These are phyloP conservation scores for Erigeron canadensis DNA, from an alignment of 129 eudicot species.

Conservation along the genomic window DNA sequence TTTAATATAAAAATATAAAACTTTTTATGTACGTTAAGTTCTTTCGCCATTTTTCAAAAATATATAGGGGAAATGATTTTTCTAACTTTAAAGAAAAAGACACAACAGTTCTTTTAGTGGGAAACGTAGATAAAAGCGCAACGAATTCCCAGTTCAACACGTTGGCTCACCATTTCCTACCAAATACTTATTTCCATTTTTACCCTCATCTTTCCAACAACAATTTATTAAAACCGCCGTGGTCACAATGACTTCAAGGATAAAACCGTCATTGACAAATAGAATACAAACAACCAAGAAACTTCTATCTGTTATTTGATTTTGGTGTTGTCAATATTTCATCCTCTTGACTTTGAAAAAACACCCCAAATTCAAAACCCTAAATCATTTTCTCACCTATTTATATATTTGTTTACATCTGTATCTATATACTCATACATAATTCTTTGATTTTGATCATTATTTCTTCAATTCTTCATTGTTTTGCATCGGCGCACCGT, in stretches of 20 bases:
- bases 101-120: conserved; percentile 1
- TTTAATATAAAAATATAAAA: too few relatives aligned
- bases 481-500: not conserved
- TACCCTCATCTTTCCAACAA: conserved; percentile 15
- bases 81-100: too few relatives aligned
- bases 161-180: conserved; percentile 26
- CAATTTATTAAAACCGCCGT: not conserved
- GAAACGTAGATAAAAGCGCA: conserved; percentile 25
- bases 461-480: not conserved
- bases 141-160: conserved; percentile 24
- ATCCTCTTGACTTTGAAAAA: conserved; percentile 30
- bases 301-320: not conserved
- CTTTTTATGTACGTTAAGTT: too few relatives aligned
- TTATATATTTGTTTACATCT: not conserved
- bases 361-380: conserved; percentile 42
- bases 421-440: too few relatives aligned
- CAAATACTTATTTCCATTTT: conserved; percentile 1
- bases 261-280: conserved; percentile 4
- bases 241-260: conserved; percentile 1
- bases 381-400: conserved; percentile 14
- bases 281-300: not conserved
- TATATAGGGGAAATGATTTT: too few relatives aligned
- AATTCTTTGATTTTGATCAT: conserved; percentile 23
- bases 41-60: too few relatives aligned
- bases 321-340: conserved; percentile 29